Evolutionary conservation across 169 alveolate species (phyloP).

Genomic region (Cytauxzoon felis): DNA sequence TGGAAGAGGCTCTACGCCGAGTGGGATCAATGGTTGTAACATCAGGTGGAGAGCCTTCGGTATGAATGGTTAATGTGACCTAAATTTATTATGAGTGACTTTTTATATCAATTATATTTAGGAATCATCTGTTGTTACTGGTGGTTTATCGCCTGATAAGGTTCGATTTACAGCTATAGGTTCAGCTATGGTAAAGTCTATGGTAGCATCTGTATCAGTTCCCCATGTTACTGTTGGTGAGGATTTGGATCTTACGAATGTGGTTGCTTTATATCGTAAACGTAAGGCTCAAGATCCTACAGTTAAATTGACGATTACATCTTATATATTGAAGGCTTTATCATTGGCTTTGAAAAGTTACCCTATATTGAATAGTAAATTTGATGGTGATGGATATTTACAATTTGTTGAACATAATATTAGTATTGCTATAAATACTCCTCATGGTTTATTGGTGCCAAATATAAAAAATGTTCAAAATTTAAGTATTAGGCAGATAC

Average conservation of each 20-base stretch:
- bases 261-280: slow-evolving; percentile 9
- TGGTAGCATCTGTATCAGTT: slow-evolving; percentile 79
- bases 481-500: slow-evolving; percentile 81
- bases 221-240: slow-evolving; percentile 77
- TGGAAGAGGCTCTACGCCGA: too few species aligned
- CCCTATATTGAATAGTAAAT: slow-evolving; percentile 86
- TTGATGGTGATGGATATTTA: slow-evolving; percentile 62
- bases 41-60: slow-evolving; percentile 54
- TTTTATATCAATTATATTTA: not conserved
- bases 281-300: slow-evolving; percentile 46
- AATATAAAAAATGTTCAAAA: slow-evolving; percentile 86
- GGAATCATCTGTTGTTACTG: not conserved
- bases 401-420: slow-evolving; percentile 84
- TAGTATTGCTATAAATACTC: slow-evolving; percentile 89
- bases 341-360: slow-evolving; percentile 80
- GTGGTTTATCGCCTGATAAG: slow-evolving; percentile 2
- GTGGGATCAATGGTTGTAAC: too few species aligned
- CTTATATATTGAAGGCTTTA: slow-evolving; percentile 86
- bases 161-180: slow-evolving; percentile 53
- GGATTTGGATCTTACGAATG: slow-evolving; percentile 65
- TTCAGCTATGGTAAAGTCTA: slow-evolving; percentile 73
- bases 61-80: not conserved
- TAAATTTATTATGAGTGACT: not conserved
- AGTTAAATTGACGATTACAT: slow-evolving; percentile 81
- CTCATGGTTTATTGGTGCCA: slow-evolving; percentile 91